Evolutionary conservation across 257 asterid genomes (phyloP).

Genomic region (Marsdenia floribunda): DNA sequence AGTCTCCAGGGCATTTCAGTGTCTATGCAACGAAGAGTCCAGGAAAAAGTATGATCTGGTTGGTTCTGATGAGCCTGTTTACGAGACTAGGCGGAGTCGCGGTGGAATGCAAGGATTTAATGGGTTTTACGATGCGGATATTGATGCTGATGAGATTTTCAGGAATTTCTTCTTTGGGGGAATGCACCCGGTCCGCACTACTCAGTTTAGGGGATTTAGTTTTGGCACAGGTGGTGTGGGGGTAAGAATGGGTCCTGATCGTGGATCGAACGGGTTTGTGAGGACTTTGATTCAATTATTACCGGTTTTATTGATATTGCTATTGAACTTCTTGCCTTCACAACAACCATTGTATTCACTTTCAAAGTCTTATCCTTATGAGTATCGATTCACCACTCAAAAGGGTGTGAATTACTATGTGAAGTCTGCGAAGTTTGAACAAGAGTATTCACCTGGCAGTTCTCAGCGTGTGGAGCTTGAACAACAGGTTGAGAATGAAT

Average conservation of each 20-base stretch:
- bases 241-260: slow-evolving; percentile 68
- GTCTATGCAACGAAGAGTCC: slow-evolving; percentile 73
- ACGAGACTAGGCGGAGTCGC: slow-evolving; percentile 42
- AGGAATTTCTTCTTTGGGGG: slow-evolving; percentile 94
- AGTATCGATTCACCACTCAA: slow-evolving; percentile 47
- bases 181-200: slow-evolving; percentile 62
- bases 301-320: slow-evolving; percentile 67
- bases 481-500: slow-evolving; percentile 60
- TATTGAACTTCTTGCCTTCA: slow-evolving; percentile 80
- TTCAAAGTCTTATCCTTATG: slow-evolving; percentile 46
- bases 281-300: slow-evolving; percentile 61
- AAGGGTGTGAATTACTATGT: slow-evolving; percentile 79
- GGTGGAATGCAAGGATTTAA: slow-evolving; percentile 68
- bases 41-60: slow-evolving; percentile 60
- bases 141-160: slow-evolving; percentile 92
- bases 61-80: slow-evolving; percentile 72
- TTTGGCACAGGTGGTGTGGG: slow-evolving; percentile 81
- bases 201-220: slow-evolving; percentile 63
- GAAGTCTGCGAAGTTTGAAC: slow-evolving; percentile 63
- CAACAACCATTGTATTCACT: slow-evolving; percentile 73
- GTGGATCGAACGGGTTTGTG: slow-evolving; percentile 43
- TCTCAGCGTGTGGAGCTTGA: slow-evolving; percentile 55
- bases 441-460: slow-evolving; percentile 60
- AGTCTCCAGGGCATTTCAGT: slow-evolving; percentile 91
- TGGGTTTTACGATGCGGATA: slow-evolving; percentile 59